These are phyloP conservation scores for Lactarius hatsudake DNA, from an alignment of 768 basidiomycete genomes.

Conservation along the genomic window DNA sequence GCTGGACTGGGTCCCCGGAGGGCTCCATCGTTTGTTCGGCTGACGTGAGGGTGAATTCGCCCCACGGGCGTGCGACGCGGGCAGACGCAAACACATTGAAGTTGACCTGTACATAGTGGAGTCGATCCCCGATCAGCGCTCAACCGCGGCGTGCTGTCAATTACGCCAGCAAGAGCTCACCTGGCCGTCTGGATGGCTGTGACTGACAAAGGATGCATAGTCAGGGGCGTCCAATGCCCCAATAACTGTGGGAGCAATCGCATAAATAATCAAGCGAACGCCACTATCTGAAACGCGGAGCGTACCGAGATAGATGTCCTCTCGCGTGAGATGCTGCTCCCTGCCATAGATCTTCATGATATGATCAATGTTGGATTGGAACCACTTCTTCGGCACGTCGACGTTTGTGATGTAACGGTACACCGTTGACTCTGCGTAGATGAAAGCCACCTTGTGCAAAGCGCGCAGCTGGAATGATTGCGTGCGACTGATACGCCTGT, in stretches of 20 bases:
- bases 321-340: constrained; percentile 36
- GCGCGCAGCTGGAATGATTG: constrained; percentile 59
- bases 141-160: constrained; percentile 1
- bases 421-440: constrained; percentile 67
- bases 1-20: constrained; percentile 43
- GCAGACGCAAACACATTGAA: constrained; percentile 65
- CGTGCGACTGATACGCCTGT: constrained; percentile 48
- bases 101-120: constrained; percentile 44
- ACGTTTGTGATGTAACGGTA: constrained; percentile 65
- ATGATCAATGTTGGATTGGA: constrained; percentile 61
- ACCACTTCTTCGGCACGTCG: constrained; percentile 68
- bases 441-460: constrained; percentile 62
- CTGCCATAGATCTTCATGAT: constrained; percentile 56
- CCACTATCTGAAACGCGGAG: constrained; percentile 25
- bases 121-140: constrained; percentile 18
- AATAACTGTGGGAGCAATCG: constrained; percentile 43
- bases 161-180: constrained; percentile 31
- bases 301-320: constrained; percentile 39
- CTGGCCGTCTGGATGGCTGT: constrained; percentile 61
- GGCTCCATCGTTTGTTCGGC: constrained; percentile 36
- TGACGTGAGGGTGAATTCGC: constrained; percentile 59
- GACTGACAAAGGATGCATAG: constrained; percentile 74
- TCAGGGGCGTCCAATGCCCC: constrained; percentile 69
- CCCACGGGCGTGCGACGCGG: constrained; percentile 63
- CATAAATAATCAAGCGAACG: constrained; percentile 12